phyloP scores from a whole-genome alignment of 352 stramenopile genomes.

The Pythium rishiriense region DNA sequence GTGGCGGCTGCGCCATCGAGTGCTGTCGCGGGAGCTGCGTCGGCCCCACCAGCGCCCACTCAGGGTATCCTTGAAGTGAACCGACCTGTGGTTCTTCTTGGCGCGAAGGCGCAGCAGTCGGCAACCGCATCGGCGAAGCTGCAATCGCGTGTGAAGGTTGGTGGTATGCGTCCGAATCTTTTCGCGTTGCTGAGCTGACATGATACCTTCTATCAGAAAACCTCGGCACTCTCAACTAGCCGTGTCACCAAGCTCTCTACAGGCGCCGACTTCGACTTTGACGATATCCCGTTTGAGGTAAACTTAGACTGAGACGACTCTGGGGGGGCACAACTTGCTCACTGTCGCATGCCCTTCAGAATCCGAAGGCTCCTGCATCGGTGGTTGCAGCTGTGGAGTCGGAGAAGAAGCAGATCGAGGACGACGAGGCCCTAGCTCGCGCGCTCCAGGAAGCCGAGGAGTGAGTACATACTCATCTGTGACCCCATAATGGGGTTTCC shows the following conservation, averaged over 20 bases:
- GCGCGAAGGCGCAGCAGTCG: constrained; percentile 54
- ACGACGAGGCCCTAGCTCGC: constrained; percentile 82
- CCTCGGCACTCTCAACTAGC: constrained; percentile 28
- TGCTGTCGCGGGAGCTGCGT: not conserved
- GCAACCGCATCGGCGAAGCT: constrained; percentile 43
- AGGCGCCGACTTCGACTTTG: constrained; percentile 84
- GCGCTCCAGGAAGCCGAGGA: constrained; percentile 79
- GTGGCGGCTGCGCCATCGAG: constrained; percentile 6
- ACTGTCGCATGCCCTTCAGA: too few relatives aligned
- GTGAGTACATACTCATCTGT: constrained; percentile 33
- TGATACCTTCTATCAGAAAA: constrained; percentile 31
- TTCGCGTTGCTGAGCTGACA: not conserved
- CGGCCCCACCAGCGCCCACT: constrained; percentile 27
- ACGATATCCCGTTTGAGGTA: constrained; percentile 88
- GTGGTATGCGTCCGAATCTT: not conserved
- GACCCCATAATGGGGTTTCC: too few relatives aligned
- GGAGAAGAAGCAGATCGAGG: constrained; percentile 80
- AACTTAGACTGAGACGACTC: too few relatives aligned
- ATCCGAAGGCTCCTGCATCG: constrained; percentile 49
- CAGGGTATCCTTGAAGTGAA: constrained; percentile 54
- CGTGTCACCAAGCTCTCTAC: constrained; percentile 76
- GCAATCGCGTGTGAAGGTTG: constrained; percentile 65
- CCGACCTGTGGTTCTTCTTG: constrained; percentile 73
- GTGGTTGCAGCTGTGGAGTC: constrained; percentile 24
- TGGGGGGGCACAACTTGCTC: too few relatives aligned